Evolutionary conservation across 768 basidiomycete genomes (phyloP).

Genomic region (Lactarius quietus): DNA sequence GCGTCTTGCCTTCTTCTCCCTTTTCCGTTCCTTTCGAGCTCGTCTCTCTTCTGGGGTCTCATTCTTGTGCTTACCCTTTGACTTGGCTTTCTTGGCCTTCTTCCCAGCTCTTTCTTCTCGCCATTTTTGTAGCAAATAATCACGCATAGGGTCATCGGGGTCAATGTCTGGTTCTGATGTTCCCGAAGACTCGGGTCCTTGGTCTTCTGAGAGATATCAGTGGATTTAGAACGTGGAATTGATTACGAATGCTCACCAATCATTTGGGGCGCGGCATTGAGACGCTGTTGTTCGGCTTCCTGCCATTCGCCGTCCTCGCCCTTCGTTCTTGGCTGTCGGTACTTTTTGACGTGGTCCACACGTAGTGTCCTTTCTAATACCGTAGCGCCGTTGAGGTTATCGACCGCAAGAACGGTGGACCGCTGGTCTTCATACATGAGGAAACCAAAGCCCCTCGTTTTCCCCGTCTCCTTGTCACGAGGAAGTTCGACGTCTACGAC

Average conservation of each 20-base stretch:
- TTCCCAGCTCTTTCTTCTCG: constrained; percentile 63
- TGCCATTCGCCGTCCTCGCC: constrained; percentile 81
- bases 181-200: constrained; percentile 61
- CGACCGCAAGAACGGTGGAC: constrained; percentile 92
- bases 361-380: constrained; percentile 83
- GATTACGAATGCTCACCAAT: constrained; percentile 47
- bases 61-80: constrained; percentile 58
- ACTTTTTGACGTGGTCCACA: constrained; percentile 90
- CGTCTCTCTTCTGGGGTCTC: constrained; percentile 78
- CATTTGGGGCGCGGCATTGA: constrained; percentile 82
- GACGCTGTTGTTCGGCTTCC: constrained; percentile 78
- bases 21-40: constrained; percentile 70
- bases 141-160: constrained; percentile 97
- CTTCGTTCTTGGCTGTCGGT: constrained; percentile 80
- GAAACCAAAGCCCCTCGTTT: constrained; percentile 89
- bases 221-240: background rate
- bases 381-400: constrained; percentile 95
- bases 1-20: constrained; percentile 60
- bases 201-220: constrained; percentile 41
- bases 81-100: constrained; percentile 56
- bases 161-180: constrained; percentile 70
- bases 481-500: constrained; percentile 94
- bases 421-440: constrained; percentile 99
- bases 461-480: constrained; percentile 89
- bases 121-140: constrained; percentile 76